These are phyloP conservation scores for Sphaceloma murrayae DNA, from an alignment of 2,329 filamentous ascomycete species.

Conservation along the genomic window DNA sequence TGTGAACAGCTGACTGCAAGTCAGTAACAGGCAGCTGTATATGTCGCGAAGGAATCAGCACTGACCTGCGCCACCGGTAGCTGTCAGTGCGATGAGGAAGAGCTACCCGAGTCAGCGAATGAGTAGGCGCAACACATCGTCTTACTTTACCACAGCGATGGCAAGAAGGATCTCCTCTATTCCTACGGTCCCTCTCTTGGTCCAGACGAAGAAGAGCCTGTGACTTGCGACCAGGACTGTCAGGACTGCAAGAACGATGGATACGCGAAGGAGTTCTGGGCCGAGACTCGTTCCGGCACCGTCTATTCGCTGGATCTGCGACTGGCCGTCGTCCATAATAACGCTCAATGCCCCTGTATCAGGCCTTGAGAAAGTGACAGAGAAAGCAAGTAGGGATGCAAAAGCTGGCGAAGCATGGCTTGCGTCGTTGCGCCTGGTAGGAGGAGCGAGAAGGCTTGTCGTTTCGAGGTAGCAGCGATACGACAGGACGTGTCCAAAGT, in stretches of 20 bases:
- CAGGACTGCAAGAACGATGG: conserved; percentile 7
- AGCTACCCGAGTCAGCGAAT: conserved; percentile 2
- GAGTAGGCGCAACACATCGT: neutral
- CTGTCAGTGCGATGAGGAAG: conserved; percentile 10
- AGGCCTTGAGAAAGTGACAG: too few relatives aligned
- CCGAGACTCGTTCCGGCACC: conserved; percentile 7
- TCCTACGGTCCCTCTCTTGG: neutral
- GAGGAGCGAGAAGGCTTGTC: too few relatives aligned
- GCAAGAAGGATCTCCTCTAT: conserved; percentile 7
- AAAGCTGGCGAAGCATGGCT: too few relatives aligned
- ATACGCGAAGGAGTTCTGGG: conserved; percentile 10
- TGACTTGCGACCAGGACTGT: conserved; percentile 9
- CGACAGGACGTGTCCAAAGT: too few relatives aligned
- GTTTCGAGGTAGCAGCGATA: too few relatives aligned
- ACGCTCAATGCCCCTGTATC: too few relatives aligned
- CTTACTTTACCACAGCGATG: conserved; percentile 3
- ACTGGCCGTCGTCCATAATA: neutral
- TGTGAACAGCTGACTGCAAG: conserved; percentile 3
- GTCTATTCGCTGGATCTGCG: conserved; percentile 3
- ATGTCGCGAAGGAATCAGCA: neutral
- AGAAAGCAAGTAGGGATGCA: too few relatives aligned
- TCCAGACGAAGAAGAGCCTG: conserved; percentile 10
- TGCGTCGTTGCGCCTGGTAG: too few relatives aligned
- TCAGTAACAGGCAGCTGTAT: neutral
- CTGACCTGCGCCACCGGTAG: conserved; percentile 6